Evolutionary conservation across 495 filamentous ascomycete genomes (phyloP).

Genomic region (Lepraria neglecta): DNA sequence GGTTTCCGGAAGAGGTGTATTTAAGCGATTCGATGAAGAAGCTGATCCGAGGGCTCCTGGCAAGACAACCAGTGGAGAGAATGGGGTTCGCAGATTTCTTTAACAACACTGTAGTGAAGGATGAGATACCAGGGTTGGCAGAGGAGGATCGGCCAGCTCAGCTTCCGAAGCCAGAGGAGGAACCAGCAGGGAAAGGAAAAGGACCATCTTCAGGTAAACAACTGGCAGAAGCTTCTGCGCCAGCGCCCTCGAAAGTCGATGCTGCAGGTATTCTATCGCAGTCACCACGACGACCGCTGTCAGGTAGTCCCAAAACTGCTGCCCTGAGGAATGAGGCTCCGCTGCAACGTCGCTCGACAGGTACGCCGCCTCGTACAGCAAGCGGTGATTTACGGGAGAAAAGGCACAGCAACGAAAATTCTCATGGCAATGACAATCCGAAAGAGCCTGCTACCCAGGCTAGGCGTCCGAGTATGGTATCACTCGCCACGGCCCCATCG

Average conservation of each 20-base stretch:
- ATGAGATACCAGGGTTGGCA: slow-evolving; percentile 74
- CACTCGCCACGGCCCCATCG: slow-evolving; percentile 55
- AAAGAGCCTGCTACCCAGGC: slow-evolving; percentile 30
- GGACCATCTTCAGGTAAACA: background rate
- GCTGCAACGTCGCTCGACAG: slow-evolving; percentile 33
- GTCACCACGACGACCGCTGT: slow-evolving; percentile 16
- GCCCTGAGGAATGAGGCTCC: slow-evolving; percentile 28
- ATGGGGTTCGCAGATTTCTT: slow-evolving; percentile 82
- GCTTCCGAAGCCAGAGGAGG: slow-evolving; percentile 21
- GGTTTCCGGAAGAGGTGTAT: slow-evolving; percentile 65
- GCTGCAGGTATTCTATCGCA: slow-evolving; percentile 17
- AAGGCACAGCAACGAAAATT: slow-evolving; percentile 32
- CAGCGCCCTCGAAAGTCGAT: slow-evolving; percentile 14
- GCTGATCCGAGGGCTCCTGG: slow-evolving; percentile 74
- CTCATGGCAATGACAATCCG: slow-evolving; percentile 21
- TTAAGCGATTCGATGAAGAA: slow-evolving; percentile 72
- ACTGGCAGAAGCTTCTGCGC: slow-evolving; percentile 3
- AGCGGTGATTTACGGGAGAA: slow-evolving; percentile 40
- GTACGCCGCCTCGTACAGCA: slow-evolving; percentile 35
- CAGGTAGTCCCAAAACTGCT: slow-evolving; percentile 18
- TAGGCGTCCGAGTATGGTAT: slow-evolving; percentile 40
- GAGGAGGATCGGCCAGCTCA: slow-evolving; percentile 61
- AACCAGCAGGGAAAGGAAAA: slow-evolving; percentile 25
- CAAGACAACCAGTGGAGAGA: slow-evolving; percentile 75
- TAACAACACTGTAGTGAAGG: slow-evolving; percentile 60